These are phyloP conservation scores for Heterobasidion occidentale DNA, from an alignment of 1,284 basidiomycete genomes.

Conservation along the genomic window DNA sequence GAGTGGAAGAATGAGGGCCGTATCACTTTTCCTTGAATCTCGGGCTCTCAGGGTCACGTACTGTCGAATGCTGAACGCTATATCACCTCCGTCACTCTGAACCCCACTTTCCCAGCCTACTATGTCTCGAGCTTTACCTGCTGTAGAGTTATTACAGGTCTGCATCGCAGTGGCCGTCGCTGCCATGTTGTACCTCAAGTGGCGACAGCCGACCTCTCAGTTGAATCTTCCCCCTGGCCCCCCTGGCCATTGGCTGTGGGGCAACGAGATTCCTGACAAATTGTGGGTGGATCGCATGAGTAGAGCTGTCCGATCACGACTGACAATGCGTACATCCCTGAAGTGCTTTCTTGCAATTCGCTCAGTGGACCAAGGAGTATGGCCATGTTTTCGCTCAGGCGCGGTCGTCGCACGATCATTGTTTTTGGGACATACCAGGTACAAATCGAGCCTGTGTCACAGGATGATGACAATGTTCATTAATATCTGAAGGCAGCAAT, in stretches of 20 bases:
- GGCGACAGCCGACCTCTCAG: no score
- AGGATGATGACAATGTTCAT: neutral
- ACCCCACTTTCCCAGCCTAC: no score
- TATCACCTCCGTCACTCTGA: no score
- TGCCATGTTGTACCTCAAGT: no score
- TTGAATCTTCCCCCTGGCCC: slow-evolving; percentile 5
- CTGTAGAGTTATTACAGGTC: no score
- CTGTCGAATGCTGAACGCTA: no score
- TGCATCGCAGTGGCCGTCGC: no score
- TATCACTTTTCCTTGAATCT: no score
- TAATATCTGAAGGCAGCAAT: slow-evolving; percentile 13
- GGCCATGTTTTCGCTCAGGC: slow-evolving; percentile 26
- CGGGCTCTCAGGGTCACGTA: no score
- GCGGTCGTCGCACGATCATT: slow-evolving; percentile 20
- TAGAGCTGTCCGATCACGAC: neutral
- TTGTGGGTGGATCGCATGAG: neutral
- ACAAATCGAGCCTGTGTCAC: neutral
- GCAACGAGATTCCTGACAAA: slow-evolving; percentile 1
- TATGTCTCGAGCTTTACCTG: no score
- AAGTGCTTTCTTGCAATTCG: slow-evolving; percentile 17
- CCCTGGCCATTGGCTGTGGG: slow-evolving; percentile 8
- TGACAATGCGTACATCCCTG: no score
- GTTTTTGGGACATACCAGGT: slow-evolving; percentile 15
- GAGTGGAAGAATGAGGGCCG: no score
- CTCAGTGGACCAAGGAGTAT: slow-evolving; percentile 28